Percentiles rank a stretch among this genome's conserved stretches.
These are phyloP conservation scores for Rubroboletus pulcherrimus DNA, from an alignment of 768 basidiomycete genomes.

Conservation along the genomic window DNA sequence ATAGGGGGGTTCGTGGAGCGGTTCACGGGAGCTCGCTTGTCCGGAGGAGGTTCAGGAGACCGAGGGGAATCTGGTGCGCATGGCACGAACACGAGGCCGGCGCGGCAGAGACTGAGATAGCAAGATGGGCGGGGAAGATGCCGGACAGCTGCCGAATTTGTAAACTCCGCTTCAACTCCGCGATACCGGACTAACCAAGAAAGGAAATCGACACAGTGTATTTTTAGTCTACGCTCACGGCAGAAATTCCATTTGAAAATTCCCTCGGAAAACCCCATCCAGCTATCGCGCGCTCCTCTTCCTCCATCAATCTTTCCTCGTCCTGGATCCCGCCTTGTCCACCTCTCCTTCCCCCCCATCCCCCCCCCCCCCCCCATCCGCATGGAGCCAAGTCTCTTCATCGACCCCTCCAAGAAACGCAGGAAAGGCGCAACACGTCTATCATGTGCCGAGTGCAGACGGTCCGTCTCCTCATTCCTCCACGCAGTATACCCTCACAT, in stretches of 20 bases:
- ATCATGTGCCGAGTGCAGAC: constrained; percentile 77
- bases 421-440: constrained; percentile 72
- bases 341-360: not conserved
- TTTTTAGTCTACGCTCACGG: constrained; percentile 7
- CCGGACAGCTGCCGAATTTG: constrained; percentile 2
- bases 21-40: constrained; percentile 5
- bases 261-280: constrained; percentile 16
- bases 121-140: not conserved
- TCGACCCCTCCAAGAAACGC: constrained; percentile 49
- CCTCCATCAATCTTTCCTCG: constrained; percentile 25
- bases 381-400: constrained; percentile 26
- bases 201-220: constrained; percentile 16
- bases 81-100: constrained; percentile 16
- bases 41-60: constrained; percentile 1
- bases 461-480: constrained; percentile 36
- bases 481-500: not conserved
- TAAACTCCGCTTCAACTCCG: constrained; percentile 21
- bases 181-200: constrained; percentile 25
- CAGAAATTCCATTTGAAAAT: constrained; percentile 8
- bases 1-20: not conserved
- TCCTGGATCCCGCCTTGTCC: constrained; percentile 15
- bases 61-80: constrained; percentile 8
- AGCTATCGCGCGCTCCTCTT: constrained; percentile 16
- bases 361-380: not conserved
- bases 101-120: constrained; percentile 3